These are phyloP conservation scores for Trichosporon faecale DNA, from an alignment of 1,284 basidiomycete species.

Conservation along the genomic window DNA sequence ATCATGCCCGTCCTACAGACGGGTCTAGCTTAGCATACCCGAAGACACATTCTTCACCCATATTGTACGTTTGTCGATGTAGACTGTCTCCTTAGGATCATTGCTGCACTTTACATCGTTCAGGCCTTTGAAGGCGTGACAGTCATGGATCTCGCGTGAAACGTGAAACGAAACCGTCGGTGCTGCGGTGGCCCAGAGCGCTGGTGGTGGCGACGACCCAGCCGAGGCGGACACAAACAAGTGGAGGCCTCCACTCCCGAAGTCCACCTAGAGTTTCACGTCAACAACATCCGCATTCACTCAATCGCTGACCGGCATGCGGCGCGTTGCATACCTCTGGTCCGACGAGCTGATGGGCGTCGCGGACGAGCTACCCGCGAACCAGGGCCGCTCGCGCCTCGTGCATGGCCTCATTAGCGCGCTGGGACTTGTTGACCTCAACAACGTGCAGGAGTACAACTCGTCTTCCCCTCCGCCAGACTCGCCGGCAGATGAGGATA, in stretches of 20 bases:
- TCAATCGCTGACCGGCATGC: neutral
- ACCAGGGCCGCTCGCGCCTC: slow-evolving; percentile 70
- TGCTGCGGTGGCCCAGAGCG: no score
- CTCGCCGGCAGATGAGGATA: slow-evolving; percentile 18
- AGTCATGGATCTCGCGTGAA: neutral
- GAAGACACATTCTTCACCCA: neutral
- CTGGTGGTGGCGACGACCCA: no score
- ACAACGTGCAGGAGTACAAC: neutral
- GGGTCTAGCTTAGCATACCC: neutral
- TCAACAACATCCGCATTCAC: no score
- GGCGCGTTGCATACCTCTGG: slow-evolving; percentile 37
- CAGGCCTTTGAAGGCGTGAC: no score
- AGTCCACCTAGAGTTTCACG: neutral
- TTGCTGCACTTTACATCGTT: neutral
- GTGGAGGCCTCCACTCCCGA: neutral
- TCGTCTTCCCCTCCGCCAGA: neutral
- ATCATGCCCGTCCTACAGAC: neutral
- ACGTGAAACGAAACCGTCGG: neutral
- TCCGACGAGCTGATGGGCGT: slow-evolving; percentile 36
- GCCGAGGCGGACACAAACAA: neutral
- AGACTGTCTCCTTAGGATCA: neutral
- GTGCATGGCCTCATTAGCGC: slow-evolving; percentile 70
- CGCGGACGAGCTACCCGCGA: slow-evolving; percentile 66
- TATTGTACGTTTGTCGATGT: slow-evolving; percentile 11
- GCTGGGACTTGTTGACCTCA: slow-evolving; percentile 57